phyloP scores from a whole-genome alignment of 257 asterid species.

The Solanum etuberosum region DNA sequence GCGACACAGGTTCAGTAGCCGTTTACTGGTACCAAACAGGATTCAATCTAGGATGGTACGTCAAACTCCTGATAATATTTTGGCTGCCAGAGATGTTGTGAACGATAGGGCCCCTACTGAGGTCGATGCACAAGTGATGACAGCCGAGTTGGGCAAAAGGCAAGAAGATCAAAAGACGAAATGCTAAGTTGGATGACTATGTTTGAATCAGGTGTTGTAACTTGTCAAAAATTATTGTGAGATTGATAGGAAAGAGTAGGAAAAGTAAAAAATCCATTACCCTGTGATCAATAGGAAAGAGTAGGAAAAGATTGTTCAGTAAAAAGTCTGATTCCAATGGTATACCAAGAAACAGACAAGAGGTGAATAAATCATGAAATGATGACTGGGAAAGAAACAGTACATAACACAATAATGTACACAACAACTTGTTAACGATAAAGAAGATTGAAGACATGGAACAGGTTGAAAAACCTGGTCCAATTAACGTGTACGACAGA shows the following conservation, averaged over 20 bases:
- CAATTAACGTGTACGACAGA: no score
- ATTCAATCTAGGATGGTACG: no score
- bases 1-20: slow-evolving; percentile 8
- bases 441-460: no score
- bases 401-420: neutral
- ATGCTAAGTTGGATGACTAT: no score
- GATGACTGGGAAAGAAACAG: neutral
- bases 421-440: neutral
- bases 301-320: neutral
- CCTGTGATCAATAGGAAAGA: neutral
- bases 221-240: neutral
- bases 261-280: slow-evolving; percentile 20
- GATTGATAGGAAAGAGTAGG: no score
- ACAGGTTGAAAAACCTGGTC: no score
- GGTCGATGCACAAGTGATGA: no score
- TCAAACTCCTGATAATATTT: neutral
- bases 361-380: neutral
- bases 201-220: no score
- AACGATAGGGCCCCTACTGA: neutral
- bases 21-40: neutral
- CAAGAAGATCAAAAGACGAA: no score
- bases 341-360: neutral
- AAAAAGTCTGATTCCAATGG: neutral
- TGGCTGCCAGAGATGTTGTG: neutral
- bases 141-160: no score